These are phyloP conservation scores for Cyclotella kingstonii DNA, from an alignment of 108 stramenopile genomes.

Conservation along the genomic window DNA sequence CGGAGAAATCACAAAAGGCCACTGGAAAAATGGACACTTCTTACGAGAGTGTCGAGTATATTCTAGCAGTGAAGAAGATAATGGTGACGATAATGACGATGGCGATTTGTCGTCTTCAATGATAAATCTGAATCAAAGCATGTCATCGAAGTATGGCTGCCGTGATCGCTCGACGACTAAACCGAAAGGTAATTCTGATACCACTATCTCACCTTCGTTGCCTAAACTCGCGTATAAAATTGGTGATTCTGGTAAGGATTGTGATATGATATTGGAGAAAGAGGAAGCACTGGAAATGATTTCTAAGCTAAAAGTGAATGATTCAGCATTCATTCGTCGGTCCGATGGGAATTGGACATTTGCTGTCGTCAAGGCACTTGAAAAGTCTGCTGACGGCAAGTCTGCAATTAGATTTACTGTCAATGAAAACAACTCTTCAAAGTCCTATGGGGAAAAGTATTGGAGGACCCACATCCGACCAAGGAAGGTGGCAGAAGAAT, in stretches of 20 bases:
- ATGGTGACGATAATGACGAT: constrained; percentile 24
- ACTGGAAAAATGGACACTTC: constrained; percentile 41
- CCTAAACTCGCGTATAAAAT: constrained; percentile 24
- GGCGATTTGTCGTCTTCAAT: constrained; percentile 43
- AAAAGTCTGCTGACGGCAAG: constrained; percentile 23
- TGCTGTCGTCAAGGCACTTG: constrained; percentile 32
- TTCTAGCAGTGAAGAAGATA: constrained; percentile 40
- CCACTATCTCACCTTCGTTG: neutral
- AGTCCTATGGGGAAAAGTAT: constrained; percentile 44
- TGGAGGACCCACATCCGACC: constrained; percentile 45
- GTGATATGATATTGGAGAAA: constrained; percentile 33
- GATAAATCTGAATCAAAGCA: constrained; percentile 21
- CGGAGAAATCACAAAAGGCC: constrained; percentile 34
- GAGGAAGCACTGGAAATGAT: constrained; percentile 16
- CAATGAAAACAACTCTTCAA: constrained; percentile 29
- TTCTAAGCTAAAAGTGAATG: constrained; percentile 21
- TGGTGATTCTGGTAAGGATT: constrained; percentile 28
- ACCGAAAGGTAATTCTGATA: constrained; percentile 10
- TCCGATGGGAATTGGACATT: constrained; percentile 49
- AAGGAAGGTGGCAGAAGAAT: constrained; percentile 8
- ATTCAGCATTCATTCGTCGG: constrained; percentile 42
- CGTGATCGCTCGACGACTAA: constrained; percentile 32
- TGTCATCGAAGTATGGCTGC: constrained; percentile 4
- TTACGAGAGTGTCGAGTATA: constrained; percentile 30
- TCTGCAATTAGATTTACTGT: constrained; percentile 40